These are phyloP conservation scores for Prunella vulgaris DNA, from an alignment of 257 asterid species.

Conservation along the genomic window DNA sequence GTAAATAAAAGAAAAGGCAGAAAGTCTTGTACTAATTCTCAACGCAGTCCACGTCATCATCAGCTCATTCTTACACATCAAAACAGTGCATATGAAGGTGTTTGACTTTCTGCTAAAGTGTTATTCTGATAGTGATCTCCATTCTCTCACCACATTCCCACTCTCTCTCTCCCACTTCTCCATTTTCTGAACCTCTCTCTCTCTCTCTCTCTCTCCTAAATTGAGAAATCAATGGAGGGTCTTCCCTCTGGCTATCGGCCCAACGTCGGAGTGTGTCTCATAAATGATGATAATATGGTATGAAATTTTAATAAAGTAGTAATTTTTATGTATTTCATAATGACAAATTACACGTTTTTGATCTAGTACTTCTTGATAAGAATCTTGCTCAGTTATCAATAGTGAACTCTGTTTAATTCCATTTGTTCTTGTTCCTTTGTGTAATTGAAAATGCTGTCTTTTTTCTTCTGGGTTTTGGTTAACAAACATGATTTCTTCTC, in stretches of 20 bases:
- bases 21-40: constrained; percentile 26
- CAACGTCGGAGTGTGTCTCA: constrained; percentile 91
- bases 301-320: not conserved
- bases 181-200: not conserved
- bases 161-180: constrained; percentile 3
- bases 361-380: not conserved
- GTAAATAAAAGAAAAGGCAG: not conserved
- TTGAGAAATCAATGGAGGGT: constrained; percentile 69
- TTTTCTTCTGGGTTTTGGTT: constrained; percentile 10
- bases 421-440: constrained; percentile 1
- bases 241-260: constrained; percentile 99
- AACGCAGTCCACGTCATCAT: constrained; percentile 40
- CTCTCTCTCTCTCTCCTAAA: too few species aligned
- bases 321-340: not conserved
- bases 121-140: constrained; percentile 49
- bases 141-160: not conserved
- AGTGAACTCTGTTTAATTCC: not conserved
- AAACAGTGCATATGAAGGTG: constrained; percentile 38
- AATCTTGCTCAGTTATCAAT: too few species aligned
- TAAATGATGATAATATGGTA: constrained; percentile 74
- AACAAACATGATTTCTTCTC: not conserved
- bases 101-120: constrained; percentile 56
- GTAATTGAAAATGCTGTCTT: not conserved
- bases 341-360: not conserved
- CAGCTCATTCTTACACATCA: constrained; percentile 32